Evolutionary conservation across 2,329 filamentous ascomycete genomes (phyloP).

Genomic region (Paecilomyces fulvus): DNA sequence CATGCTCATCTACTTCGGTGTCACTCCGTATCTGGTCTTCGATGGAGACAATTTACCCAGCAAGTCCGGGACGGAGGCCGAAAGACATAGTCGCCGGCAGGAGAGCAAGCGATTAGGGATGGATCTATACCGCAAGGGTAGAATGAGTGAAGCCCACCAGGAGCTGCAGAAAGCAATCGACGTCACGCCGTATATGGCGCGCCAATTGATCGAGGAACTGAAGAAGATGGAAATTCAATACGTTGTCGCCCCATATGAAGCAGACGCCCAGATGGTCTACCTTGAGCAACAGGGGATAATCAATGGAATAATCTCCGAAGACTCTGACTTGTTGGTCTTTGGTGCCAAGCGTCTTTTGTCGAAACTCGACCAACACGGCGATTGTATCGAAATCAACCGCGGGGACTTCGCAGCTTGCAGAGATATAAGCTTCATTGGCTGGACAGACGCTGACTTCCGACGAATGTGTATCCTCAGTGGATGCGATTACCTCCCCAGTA

Average conservation of each 20-base stretch:
- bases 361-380: constrained; percentile 88
- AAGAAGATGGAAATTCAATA: constrained; percentile 74
- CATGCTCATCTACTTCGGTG: constrained; percentile 88
- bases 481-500: constrained; percentile 86
- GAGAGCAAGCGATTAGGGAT: constrained; percentile 68
- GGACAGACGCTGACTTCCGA: constrained; percentile 85
- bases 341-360: constrained; percentile 84
- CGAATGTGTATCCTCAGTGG: constrained; percentile 95
- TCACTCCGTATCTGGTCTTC: constrained; percentile 92
- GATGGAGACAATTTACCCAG: constrained; percentile 93
- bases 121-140: constrained; percentile 73
- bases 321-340: constrained; percentile 93
- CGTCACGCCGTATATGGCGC: constrained; percentile 92
- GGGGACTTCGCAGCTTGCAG: constrained; percentile 80
- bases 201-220: constrained; percentile 81
- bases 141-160: constrained; percentile 66
- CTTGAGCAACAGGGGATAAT: constrained; percentile 79
- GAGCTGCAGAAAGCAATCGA: constrained; percentile 95
- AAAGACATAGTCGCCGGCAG: constrained; percentile 65
- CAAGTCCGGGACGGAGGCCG: constrained; percentile 78
- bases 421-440: constrained; percentile 81
- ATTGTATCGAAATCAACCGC: constrained; percentile 85
- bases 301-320: constrained; percentile 84
- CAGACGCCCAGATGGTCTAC: constrained; percentile 93
- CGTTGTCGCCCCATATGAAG: constrained; percentile 93